Evolutionary conservation across 2,329 filamentous ascomycete species (phyloP).

Genomic region (Pseudogymnoascus sp.): DNA sequence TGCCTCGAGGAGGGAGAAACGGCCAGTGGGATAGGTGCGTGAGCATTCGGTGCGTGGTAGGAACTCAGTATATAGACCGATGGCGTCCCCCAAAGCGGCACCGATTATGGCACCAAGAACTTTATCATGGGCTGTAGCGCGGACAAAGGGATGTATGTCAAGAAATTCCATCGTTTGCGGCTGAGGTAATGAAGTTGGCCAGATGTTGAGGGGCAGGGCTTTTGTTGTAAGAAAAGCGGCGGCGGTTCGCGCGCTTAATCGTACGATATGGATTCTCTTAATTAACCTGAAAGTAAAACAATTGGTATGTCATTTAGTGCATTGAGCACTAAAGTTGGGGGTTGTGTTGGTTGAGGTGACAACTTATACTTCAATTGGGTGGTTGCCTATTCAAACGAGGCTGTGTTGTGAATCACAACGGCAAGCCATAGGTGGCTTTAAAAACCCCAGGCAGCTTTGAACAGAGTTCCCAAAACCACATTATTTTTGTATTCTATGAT

Average conservation of each 20-base stretch:
- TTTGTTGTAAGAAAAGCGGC: background rate
- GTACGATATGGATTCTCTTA: too few relatives aligned
- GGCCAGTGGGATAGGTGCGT: conserved; percentile 31
- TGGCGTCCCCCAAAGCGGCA: conserved; percentile 45
- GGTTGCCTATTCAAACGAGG: background rate
- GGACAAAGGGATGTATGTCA: conserved; percentile 25
- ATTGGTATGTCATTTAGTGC: background rate
- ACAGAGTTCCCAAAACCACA: too few relatives aligned
- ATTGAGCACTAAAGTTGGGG: background rate
- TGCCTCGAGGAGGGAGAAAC: conserved; percentile 33
- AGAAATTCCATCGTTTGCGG: conserved; percentile 13
- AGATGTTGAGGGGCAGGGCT: background rate
- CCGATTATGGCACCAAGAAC: conserved; percentile 38
- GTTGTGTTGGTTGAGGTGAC: background rate
- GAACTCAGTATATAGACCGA: conserved; percentile 48
- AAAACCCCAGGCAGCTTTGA: background rate
- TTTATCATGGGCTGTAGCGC: conserved; percentile 27
- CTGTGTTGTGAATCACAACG: background rate
- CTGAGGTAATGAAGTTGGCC: background rate
- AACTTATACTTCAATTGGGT: background rate
- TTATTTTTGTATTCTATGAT: background rate
- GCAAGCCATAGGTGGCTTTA: background rate
- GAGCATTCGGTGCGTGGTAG: conserved; percentile 31
- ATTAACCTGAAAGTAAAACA: background rate
- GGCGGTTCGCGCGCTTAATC: background rate